Base-by-base conservation (phyloP, 805 yeast genomes). In the Ogataea sp. region DNA sequence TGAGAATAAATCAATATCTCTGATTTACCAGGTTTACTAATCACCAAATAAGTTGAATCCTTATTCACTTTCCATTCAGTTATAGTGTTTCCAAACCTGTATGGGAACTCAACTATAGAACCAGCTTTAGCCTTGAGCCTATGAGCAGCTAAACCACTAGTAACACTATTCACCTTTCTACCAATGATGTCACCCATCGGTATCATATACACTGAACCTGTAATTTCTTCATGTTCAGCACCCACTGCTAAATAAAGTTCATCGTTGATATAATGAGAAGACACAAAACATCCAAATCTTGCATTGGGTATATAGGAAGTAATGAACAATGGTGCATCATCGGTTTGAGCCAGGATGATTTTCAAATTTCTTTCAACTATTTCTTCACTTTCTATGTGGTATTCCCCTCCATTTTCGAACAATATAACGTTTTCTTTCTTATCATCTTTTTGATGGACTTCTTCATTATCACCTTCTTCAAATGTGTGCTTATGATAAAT, bases 21-120 rank as follows among this genome's bases (percentile, higher is more conserved):
- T 4, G 78, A 73, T 0, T 51, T 31, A 0, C 84, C 83, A 0
- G 84, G 83, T 38, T 71, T 68, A 1, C 75, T 53, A 4, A 75
- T 64, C 0, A 70, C 64, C 7, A 78, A 51, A 36, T 64, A 62
- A 9, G 68, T 61, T n/a, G 21, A 4, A 1, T 49, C 27, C 4
- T 52, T 62, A 6, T 51, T 41, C 0, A 62, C 16, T 1, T 41
- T 48, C 43, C 66, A 57, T 1, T 46, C 46, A 1, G 58, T 55
- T 32, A 73, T 43, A 2, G 58, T 46, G 0, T 61, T 49, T 0
- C 84, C 84, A 47, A 71, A 74, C 34, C 65, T 49, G 0, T 54
- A 44, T 5, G 67, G 61, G 38, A 49, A 57, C 17, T 52, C 47
- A 8, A 45, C 26, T 23, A 8, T 23, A n/a, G n/a, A n/a, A n/a